Evolutionary conservation across 2,329 filamentous ascomycete genomes (phyloP), one percentile per base, ranked within the genome.

Genomic region (Penicillium sp.): DNA sequence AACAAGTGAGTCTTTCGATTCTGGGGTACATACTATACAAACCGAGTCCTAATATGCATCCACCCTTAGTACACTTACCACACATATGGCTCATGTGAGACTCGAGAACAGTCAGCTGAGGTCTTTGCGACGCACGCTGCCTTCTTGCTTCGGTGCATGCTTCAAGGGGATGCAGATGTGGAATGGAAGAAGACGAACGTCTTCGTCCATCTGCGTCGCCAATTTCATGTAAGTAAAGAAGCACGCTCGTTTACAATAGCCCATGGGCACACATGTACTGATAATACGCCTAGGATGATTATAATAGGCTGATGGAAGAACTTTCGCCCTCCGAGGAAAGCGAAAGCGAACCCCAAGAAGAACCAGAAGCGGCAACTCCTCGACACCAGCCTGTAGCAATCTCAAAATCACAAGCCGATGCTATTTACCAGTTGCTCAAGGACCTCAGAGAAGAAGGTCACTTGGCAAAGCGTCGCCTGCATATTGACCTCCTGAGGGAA

Each of bases 61-160:
- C 41, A 39, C 41, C 27, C 36, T 9, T 27, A 79, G 76, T 78
- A 78, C 60, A 68, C 72, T n/a, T 70, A 67, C 46, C 75, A 78
- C 55, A 76, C 74, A 9, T 67, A 77, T 62, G 72, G 73, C 36
- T 70, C 73, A 44, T 75, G 74, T 60, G 72, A 79, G 59, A 76
- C 77, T 57, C 70, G 71, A 19, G 76, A 79, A 43, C 77, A 80
- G 50, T 76, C 77, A n/a, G 73, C 73, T 25, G 78, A 79, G 53
- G 73, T 76, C 3, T 78, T 81, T 50, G 70, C 77, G 53, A 75
- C 75, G 55, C 76, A 81, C 57, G 73, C 75, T 51, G 61, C 66
- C 38, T 81, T 80, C 58, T 65, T 81, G n/a, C 70, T 81, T 15
- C 74, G 70, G 21, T 75, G 77, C 41, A 81, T 81, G 78, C 63